Evolutionary conservation across 495 filamentous ascomycete genomes (phyloP).

Genomic region (Trichoderma parareesei): DNA sequence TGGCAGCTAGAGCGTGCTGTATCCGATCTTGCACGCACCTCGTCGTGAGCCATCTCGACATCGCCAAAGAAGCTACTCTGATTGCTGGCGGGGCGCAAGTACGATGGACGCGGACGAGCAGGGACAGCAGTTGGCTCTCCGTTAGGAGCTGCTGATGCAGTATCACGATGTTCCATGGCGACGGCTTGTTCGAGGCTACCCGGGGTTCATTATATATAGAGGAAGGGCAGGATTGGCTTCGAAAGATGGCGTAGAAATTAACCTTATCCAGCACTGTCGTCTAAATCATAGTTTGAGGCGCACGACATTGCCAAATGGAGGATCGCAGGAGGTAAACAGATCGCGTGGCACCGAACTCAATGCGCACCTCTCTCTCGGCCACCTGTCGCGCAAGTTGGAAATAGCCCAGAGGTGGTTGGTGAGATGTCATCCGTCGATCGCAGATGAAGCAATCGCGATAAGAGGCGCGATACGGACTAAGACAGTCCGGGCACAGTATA

Average conservation of each 20-base stretch:
- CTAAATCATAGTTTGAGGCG: not conserved
- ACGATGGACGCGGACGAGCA: not conserved
- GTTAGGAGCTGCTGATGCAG: not conserved
- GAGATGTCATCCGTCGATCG: not conserved
- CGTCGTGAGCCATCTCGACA: conserved; percentile 98
- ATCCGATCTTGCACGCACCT: conserved; percentile 43
- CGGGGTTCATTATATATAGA: not conserved
- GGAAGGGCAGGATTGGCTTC: not conserved
- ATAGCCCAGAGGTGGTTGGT: not conserved
- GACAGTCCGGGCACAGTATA: no score
- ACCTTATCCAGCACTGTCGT: not conserved
- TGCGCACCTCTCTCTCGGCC: not conserved
- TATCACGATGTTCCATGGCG: not conserved
- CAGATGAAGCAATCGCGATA: not conserved
- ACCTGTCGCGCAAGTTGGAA: not conserved
- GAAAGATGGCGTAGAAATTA: not conserved
- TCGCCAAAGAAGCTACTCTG: conserved; percentile 81
- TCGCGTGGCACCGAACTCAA: not conserved
- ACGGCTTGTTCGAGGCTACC: not conserved
- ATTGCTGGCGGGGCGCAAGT: conserved; percentile 28
- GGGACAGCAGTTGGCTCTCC: not conserved
- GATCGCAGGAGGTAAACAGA: not conserved
- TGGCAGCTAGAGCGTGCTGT: not conserved
- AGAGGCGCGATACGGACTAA: not conserved
- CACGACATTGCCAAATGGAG: not conserved